Evolutionary conservation across 2,329 filamentous ascomycete species (phyloP).

Genomic region (Fusarium clavum): DNA sequence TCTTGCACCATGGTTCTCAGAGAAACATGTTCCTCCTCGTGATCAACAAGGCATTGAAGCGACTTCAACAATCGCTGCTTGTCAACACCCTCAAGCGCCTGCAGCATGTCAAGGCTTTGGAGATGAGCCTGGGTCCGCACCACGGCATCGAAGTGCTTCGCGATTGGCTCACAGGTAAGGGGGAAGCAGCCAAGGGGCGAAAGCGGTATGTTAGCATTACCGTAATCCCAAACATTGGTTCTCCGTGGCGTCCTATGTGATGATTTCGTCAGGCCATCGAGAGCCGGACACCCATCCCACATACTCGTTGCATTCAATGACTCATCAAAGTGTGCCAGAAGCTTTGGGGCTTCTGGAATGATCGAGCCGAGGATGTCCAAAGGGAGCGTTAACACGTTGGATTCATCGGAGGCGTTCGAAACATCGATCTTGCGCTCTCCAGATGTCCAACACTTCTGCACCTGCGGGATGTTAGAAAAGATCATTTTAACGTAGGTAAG

Average conservation of each 20-base stretch:
- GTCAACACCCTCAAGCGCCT: conserved; percentile 25
- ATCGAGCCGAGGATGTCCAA: background rate
- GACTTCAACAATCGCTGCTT: conserved; percentile 22
- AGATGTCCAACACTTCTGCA: conserved; percentile 30
- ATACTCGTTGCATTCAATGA: background rate
- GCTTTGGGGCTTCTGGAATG: background rate
- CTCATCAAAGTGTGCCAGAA: background rate
- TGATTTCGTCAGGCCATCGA: too few relatives aligned
- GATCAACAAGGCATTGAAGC: background rate
- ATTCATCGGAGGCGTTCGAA: background rate
- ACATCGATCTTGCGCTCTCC: background rate
- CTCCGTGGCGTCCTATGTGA: background rate
- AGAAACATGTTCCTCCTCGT: background rate
- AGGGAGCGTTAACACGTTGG: background rate
- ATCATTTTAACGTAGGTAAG: rapidly evolving
- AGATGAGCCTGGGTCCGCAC: conserved; percentile 30
- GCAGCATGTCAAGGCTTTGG: conserved; percentile 22
- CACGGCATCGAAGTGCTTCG: conserved; percentile 28
- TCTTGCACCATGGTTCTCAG: background rate
- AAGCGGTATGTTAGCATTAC: conserved; percentile 12
- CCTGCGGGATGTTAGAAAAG: background rate
- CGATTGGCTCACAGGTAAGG: conserved; percentile 20
- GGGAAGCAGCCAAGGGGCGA: conserved; percentile 28
- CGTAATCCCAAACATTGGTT: conserved; percentile 26
- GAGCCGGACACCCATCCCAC: background rate